Percentiles rank a stretch among this genome's conserved stretches.
phyloP scores from a whole-genome alignment of 345 rosid species.

The Salix exigua region DNA sequence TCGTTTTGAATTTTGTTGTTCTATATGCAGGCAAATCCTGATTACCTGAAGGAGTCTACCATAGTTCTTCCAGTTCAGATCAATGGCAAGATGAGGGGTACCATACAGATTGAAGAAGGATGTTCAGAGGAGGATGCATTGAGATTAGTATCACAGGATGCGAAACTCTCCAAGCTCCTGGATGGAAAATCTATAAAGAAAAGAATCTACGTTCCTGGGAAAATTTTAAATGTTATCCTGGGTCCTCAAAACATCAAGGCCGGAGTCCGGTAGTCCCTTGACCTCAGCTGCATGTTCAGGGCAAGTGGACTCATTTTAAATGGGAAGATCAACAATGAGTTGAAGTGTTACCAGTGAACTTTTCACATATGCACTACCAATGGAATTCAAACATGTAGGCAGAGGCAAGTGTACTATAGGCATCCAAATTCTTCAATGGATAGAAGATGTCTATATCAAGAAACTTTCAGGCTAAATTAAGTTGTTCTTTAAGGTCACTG shows the following conservation, averaged over 20 bases:
- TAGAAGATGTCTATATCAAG: too few species aligned
- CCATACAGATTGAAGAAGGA: slow-evolving; percentile 78
- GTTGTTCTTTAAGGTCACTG: too few species aligned
- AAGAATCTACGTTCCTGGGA: slow-evolving; percentile 74
- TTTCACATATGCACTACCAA: neutral
- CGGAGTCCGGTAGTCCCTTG: slow-evolving; percentile 13
- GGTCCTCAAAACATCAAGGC: slow-evolving; percentile 59
- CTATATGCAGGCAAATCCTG: slow-evolving; percentile 58
- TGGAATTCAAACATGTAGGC: too few species aligned
- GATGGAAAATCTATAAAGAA: slow-evolving; percentile 62
- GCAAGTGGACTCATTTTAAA: neutral
- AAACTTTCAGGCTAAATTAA: too few species aligned
- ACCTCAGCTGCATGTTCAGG: neutral
- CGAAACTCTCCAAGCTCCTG: slow-evolving; percentile 58
- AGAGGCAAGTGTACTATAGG: too few species aligned
- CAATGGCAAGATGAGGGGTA: slow-evolving; percentile 94
- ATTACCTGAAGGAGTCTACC: slow-evolving; percentile 63
- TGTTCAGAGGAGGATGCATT: slow-evolving; percentile 87
- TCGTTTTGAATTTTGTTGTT: neutral
- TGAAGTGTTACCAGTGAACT: neutral
- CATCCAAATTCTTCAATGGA: too few species aligned
- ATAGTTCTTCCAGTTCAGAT: slow-evolving; percentile 81
- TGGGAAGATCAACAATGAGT: neutral
- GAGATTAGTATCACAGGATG: slow-evolving; percentile 54
- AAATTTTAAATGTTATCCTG: slow-evolving; percentile 80